Evolutionary conservation across 441 rosid genomes (phyloP), one percentile per base, ranked within the genome.

Genomic region (Bruguiera hainesii): DNA sequence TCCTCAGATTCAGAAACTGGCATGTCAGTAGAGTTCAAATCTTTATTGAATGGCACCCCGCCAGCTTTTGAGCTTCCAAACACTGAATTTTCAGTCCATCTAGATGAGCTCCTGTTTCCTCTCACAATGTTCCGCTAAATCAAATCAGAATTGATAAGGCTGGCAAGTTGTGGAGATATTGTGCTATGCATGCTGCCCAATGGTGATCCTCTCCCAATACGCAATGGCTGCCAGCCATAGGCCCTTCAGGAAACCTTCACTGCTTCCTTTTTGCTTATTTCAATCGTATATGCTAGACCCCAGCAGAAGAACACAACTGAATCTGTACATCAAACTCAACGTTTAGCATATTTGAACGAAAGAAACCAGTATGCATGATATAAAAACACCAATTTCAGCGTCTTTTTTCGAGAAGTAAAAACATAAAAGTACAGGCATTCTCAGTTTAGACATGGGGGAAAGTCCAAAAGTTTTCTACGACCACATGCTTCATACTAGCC

Each of bases 1-100:
- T 73, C 51, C 68, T 73, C 76, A 63, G 72, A 68, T 58, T 73
- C 72, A 62, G 69, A 67, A 64, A 68, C 21, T 23, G 68, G 56
- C 68, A 68, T 56, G 35, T 73, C 65, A 16, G 35, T 6, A 50
- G 35, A 56, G 19, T 64, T 60, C 11, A 37, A 21, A 57, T 46
- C 61, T 30, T 25, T 57, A 29, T 60, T 60, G 60, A n/a, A 35
- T 15, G 30, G 51, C 21, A 55, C 29, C 60, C 48, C 25, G 9
- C 42, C 33, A 56, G 33, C n/a, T 30, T 62, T 67, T 29, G 64
- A 56, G 53, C 67, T 53, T 16, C 59, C 31, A 42, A 67, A 42
- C 42, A 72, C 68, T 15, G 72, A 73, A 19, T 48, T 62, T 46
- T 51, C 51, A 29, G 71, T 66, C 13, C 60, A 30, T 60, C 70